These are phyloP conservation scores for Lactuca sativa DNA, from an alignment of 129 eudicot species.

Conservation along the genomic window DNA sequence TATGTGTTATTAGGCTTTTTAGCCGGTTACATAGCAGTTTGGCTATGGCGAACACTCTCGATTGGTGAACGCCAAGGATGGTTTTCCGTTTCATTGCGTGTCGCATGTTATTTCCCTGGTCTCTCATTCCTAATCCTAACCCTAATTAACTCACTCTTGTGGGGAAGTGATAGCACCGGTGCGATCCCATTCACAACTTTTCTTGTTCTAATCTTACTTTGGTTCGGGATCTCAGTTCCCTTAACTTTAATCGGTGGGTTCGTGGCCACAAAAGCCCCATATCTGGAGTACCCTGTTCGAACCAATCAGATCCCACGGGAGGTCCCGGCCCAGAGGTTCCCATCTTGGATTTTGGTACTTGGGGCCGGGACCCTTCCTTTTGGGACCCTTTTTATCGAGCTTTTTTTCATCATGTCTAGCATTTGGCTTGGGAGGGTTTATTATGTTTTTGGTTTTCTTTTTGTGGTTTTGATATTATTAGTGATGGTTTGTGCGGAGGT, in stretches of 20 bases:
- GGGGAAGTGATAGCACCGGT: slow-evolving; percentile 37
- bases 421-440: slow-evolving; percentile 38
- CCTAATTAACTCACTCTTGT: slow-evolving; percentile 29
- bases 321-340: slow-evolving; percentile 39
- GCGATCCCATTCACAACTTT: slow-evolving; percentile 34
- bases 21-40: slow-evolving; percentile 32
- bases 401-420: slow-evolving; percentile 39
- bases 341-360: slow-evolving; percentile 34
- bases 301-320: slow-evolving; percentile 44
- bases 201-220: slow-evolving; percentile 26
- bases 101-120: slow-evolving; percentile 36
- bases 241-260: slow-evolving; percentile 31
- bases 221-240: slow-evolving; percentile 40
- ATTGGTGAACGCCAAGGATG: slow-evolving; percentile 18
- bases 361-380: slow-evolving; percentile 41
- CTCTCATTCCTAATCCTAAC: slow-evolving; percentile 26
- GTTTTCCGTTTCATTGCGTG: slow-evolving; percentile 34
- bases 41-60: slow-evolving; percentile 27
- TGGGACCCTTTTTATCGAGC: slow-evolving; percentile 40
- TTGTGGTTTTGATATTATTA: slow-evolving; percentile 27
- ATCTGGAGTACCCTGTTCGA: slow-evolving; percentile 29
- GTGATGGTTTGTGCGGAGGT: slow-evolving; percentile 39
- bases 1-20: slow-evolving; percentile 29
- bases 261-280: slow-evolving; percentile 26
- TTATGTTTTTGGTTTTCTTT: slow-evolving; percentile 36